Conservation (phyloP, 1,139 yeast genomes). For the Tardiomyces depauwii region DNA sequence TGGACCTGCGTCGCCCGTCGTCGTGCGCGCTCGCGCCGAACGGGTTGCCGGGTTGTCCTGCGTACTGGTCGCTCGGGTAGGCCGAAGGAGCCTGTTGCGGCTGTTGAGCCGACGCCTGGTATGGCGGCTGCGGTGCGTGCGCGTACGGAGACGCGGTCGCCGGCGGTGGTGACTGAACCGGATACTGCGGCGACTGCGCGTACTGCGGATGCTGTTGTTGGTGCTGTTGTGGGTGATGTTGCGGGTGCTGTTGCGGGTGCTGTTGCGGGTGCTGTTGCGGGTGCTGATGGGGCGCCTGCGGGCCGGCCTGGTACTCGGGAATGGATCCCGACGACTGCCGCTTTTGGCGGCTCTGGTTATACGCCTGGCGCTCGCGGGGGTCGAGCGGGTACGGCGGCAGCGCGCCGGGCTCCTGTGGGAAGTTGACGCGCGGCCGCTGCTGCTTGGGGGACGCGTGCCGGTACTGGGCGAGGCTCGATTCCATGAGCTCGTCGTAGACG, state of each 20-base stretch:
- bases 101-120: too few species aligned
- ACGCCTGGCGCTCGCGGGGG: constrained; percentile 1
- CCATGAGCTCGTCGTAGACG: constrained; percentile 60
- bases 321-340: background rate
- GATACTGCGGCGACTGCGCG: too few species aligned
- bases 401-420: too few species aligned
- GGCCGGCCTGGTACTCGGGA: background rate
- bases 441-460: too few species aligned
- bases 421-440: too few species aligned
- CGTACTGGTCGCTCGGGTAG: too few species aligned
- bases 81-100: too few species aligned
- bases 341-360: background rate
- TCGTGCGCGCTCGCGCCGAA: too few species aligned
- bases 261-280: constrained; percentile 1
- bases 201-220: constrained; percentile 1
- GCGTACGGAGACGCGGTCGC: background rate
- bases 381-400: background rate
- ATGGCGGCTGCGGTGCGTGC: background rate
- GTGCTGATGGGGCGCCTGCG: too few species aligned
- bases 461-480: constrained; percentile 15
- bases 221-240: constrained; percentile 3
- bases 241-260: constrained; percentile 3
- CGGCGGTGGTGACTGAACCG: background rate
- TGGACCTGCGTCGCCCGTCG: too few species aligned
- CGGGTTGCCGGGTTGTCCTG: too few species aligned